Evolutionary conservation across 2,329 filamentous ascomycete species (phyloP).

Genomic region (Talaromyces sp.): DNA sequence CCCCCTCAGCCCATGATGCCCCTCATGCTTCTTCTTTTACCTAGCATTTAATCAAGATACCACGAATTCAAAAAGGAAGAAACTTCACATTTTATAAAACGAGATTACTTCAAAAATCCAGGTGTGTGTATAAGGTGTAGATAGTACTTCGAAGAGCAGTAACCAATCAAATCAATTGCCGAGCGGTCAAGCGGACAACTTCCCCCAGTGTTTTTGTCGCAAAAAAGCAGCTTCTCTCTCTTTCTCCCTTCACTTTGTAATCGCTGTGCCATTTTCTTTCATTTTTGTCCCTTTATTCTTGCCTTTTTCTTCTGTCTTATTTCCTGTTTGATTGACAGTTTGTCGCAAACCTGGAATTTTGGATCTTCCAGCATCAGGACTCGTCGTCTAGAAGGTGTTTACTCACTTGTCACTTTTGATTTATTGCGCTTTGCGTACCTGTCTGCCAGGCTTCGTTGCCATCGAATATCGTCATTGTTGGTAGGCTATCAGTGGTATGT

Average conservation of each 20-base stretch:
- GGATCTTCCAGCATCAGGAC: background rate
- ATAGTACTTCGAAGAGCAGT: background rate
- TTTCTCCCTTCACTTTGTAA: background rate
- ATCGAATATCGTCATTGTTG: background rate
- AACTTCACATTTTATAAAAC: background rate
- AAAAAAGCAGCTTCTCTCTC: conserved; percentile 3
- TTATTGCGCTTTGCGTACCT: background rate
- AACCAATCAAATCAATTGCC: conserved; percentile 18
- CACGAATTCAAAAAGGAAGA: background rate
- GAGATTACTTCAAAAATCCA: background rate
- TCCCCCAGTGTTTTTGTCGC: conserved; percentile 12
- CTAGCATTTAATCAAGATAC: conserved; percentile 2
- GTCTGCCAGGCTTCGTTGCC: background rate
- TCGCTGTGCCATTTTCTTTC: background rate
- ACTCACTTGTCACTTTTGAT: background rate
- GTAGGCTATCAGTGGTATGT: conserved; percentile 1
- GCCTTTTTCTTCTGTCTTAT: background rate
- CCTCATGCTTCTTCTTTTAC: background rate
- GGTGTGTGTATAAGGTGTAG: background rate
- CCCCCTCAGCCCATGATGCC: background rate
- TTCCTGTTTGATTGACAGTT: background rate
- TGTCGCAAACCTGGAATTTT: background rate
- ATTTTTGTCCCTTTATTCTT: background rate
- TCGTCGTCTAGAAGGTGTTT: background rate
- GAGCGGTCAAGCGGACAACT: conserved; percentile 15